These are phyloP conservation scores for Effrenium voratum DNA, from an alignment of 73 alveolate species.

Conservation along the genomic window DNA sequence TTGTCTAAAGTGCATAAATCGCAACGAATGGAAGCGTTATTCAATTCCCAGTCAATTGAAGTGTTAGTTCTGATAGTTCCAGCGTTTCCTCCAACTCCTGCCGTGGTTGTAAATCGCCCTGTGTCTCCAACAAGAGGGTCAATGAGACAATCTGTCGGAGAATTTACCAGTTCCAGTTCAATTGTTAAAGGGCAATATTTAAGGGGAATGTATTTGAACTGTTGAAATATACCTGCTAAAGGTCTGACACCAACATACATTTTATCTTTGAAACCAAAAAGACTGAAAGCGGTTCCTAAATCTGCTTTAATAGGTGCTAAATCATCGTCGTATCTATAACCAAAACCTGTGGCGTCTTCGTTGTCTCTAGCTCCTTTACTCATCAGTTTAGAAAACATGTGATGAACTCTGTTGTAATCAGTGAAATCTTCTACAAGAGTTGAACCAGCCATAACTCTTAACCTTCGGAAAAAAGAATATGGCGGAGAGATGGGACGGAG, in stretches of 20 bases:
- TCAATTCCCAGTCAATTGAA: not conserved
- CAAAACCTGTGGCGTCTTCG: not conserved
- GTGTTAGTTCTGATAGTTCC: not conserved
- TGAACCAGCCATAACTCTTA: not conserved
- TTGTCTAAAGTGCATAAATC: not conserved
- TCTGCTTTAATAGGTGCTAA: not conserved
- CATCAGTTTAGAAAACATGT: not conserved
- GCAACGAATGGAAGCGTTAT: not conserved
- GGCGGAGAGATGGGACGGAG: not conserved
- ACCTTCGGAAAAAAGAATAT: not conserved
- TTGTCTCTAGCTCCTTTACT: not conserved
- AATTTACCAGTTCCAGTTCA: not conserved
- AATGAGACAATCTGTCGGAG: not conserved
- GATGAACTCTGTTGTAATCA: not conserved
- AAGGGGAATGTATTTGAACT: not conserved
- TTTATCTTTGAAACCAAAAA: not conserved
- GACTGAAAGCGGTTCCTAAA: not conserved
- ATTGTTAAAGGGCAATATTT: not conserved
- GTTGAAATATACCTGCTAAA: not conserved
- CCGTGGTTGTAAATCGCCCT: too few relatives aligned
- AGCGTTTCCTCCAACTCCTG: not conserved
- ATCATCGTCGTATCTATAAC: not conserved
- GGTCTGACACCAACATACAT: not conserved
- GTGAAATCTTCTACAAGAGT: not conserved
- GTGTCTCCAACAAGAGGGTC: not conserved